These are phyloP conservation scores for Manihot esculenta DNA, from an alignment of 441 rosid species.

Conservation along the genomic window DNA sequence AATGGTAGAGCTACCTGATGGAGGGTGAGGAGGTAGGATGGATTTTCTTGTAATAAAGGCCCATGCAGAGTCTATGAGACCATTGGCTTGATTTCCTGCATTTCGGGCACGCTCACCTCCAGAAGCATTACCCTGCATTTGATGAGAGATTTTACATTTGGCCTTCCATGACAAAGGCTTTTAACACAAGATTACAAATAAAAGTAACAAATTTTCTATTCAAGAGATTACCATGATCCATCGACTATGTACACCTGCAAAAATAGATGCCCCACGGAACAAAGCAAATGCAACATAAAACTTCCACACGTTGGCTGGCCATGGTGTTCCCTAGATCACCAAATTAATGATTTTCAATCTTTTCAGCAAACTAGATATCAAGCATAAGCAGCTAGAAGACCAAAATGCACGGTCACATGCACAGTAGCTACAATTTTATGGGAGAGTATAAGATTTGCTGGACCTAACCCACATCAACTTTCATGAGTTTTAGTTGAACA, in stretches of 20 bases:
- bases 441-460: conserved; percentile 6
- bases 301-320: conserved; percentile 93
- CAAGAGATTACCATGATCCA: conserved; percentile 71
- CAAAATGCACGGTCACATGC: not conserved
- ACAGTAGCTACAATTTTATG: conserved; percentile 9
- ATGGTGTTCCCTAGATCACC: conserved; percentile 65
- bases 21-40: conserved; percentile 71
- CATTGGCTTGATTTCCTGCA: conserved; percentile 56
- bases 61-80: conserved; percentile 65
- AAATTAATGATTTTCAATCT: conserved; percentile 19
- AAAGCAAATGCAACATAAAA: conserved; percentile 81
- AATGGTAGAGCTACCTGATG: conserved; percentile 51
- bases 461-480: not conserved
- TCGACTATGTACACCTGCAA: conserved; percentile 72
- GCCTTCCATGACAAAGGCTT: conserved; percentile 12
- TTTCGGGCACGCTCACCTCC: conserved; percentile 83
- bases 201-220: conserved; percentile 12
- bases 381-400: conserved; percentile 6
- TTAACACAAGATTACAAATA: conserved; percentile 1
- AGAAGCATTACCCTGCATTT: conserved; percentile 86
- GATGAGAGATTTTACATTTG: conserved; percentile 11
- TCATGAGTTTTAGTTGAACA: not conserved
- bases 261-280: conserved; percentile 87
- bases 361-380: not conserved
- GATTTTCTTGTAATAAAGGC: conserved; percentile 48